Evolutionary conservation across 1,284 basidiomycete genomes (phyloP), one percentile per base, ranked within the genome.

Genomic region (Ceratobasidium sp.): DNA sequence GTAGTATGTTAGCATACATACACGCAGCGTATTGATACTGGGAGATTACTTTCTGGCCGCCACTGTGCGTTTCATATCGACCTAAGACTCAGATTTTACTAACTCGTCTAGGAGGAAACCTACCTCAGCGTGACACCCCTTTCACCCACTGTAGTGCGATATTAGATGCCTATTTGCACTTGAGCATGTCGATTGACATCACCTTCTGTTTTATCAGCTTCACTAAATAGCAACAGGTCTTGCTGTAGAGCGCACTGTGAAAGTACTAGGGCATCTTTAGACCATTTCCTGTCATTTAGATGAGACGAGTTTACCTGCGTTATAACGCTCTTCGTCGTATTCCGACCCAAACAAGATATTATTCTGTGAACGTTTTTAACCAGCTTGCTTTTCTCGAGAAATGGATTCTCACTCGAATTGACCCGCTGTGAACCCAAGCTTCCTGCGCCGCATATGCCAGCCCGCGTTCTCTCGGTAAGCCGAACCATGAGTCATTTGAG

Each of bases 401-500:
- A 33, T 33, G 33, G 2, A 33, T 33, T 33, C 80, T 44, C 59
- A 86, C 86, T 84, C 84, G 87, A 79, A 89, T 86, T 5, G 87
- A 88, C 75, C 86, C 86, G 80, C 90, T 91, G 80, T 89, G 87
- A 1, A 91, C 90, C 92, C 93, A 94, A 0, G 91, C 90, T 81
- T 93, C 92, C 82, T 94, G 93, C 0, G 92, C 90, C 5, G 92
- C 91, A 83, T 92, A 94, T 0, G 91, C 90, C 9, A 94, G 88
- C 4, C 92, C 92, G 13, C 88, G 87, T 1, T 85, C 83, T 7
- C 92, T 87, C 20, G 92, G 92, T 10, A 94, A 86, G 77, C 89
- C 90, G 83, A 87, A 91, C 86, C 90, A 92, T 0, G 91, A 89
- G 40, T 87, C 87, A 15, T 88, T 85, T 6, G 86, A 85, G 10